Evolutionary conservation across 2,329 filamentous ascomycete genomes (phyloP).

Genomic region (Aspergillus sp.): DNA sequence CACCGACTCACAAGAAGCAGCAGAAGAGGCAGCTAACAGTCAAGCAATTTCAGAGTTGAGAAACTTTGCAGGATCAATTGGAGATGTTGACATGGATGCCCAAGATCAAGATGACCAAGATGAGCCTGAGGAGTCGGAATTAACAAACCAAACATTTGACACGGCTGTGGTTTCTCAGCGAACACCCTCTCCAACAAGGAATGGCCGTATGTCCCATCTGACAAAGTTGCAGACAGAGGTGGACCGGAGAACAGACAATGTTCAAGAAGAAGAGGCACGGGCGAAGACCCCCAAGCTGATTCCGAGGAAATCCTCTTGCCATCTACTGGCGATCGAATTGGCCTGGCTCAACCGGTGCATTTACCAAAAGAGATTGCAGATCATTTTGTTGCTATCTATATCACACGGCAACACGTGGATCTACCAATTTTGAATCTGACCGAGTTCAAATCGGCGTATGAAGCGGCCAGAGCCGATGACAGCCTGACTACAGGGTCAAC

Average conservation of each 20-base stretch:
- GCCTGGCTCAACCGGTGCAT: slow-evolving; percentile 1
- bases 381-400: slow-evolving; percentile 12
- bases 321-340: not conserved
- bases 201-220: not conserved
- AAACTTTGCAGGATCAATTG: too few relatives aligned
- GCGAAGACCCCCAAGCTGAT: not conserved
- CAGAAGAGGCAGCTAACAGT: too few relatives aligned
- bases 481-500: slow-evolving; percentile 3
- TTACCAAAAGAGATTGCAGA: slow-evolving; percentile 12
- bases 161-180: too few relatives aligned
- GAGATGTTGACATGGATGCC: too few relatives aligned
- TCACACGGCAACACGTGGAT: slow-evolving; percentile 21
- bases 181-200: too few relatives aligned
- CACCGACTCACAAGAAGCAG: too few relatives aligned
- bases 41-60: too few relatives aligned
- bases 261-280: slow-evolving; percentile 6
- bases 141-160: too few relatives aligned
- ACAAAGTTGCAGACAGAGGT: slow-evolving; percentile 3
- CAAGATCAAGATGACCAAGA: too few relatives aligned
- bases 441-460: slow-evolving; percentile 12
- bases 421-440: slow-evolving; percentile 17
- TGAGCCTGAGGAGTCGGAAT: too few relatives aligned
- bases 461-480: slow-evolving; percentile 2
- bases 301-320: not conserved
- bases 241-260: slow-evolving; percentile 1